Evolutionary conservation across 164 flowering plant species (phyloP), one percentile per base, ranked within the genome.

Genomic region (Magnolia kwangsiensis): DNA sequence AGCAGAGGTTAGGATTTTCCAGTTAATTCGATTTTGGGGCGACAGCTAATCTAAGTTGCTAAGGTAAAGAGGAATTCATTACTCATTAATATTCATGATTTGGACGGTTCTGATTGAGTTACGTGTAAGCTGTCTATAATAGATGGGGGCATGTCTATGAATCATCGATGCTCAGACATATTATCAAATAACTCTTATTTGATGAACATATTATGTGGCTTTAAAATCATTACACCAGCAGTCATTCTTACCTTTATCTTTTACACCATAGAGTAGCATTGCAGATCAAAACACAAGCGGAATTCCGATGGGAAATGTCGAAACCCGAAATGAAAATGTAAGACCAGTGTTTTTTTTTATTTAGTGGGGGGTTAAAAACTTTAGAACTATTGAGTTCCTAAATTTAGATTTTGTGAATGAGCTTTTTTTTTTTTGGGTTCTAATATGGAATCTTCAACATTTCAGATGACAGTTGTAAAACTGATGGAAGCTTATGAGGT

Each of bases 401-500:
- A 24, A 24, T 63, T 19, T 63, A 19, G 3, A 63, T 24, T 29
- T 67, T 63, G 67, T 18, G 67, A 18, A 63, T 63, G 67, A 63
- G 14, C 13, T 66, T 24, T 18, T 67, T 19, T 13, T 67, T 27
- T 29, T 68, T 29, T 14, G 3, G 45, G 45, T 37, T 11, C 68
- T 65, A 13, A 13, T 65, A 68, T 14, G n/a, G n/a, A 14, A 14
- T 68, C 49, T 18, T 68, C 50, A 68, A 50, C 7, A 37, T 45
- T 51, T 23, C 82, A 94, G 98, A 89, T 89, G 88, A 91, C 98
- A 64, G 92, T 87, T 63, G 88, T 67, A 72, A 79, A 87, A 66
- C 90, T 96, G 69, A 88, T 92, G 90, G 84, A 86, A 76, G 83
- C 87, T 69, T 94, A 92, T 84, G 94, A 88, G 80, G 77, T 10